A percentile compares a stretch with the other conserved stretches of the same genome.
phyloP scores from a whole-genome alignment of 768 basidiomycete genomes.

The Boletellus ananiceps region DNA sequence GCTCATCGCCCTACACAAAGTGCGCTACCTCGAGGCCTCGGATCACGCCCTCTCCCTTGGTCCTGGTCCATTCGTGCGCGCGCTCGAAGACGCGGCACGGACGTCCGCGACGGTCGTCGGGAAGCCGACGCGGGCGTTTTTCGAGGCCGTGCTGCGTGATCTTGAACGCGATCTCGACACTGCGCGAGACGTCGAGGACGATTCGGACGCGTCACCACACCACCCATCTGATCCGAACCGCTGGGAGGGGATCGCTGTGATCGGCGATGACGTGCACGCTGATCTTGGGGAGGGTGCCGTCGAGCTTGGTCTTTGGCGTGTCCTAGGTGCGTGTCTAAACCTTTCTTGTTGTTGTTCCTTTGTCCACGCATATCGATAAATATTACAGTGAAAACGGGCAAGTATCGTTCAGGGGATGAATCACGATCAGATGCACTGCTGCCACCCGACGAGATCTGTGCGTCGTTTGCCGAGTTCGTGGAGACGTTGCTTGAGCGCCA shows the following conservation, averaged over 20 bases:
- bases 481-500: constrained; percentile 36
- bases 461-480: constrained; percentile 51
- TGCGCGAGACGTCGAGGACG: not conserved
- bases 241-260: constrained; percentile 37
- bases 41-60: constrained; percentile 56
- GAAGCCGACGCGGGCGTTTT: constrained; percentile 59
- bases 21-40: constrained; percentile 45
- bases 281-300: constrained; percentile 62
- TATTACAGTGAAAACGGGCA: constrained; percentile 57
- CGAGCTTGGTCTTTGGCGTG: constrained; percentile 56
- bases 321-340: constrained; percentile 45
- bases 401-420: constrained; percentile 63
- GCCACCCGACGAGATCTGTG: constrained; percentile 51
- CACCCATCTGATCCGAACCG: not conserved
- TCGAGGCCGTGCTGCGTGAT: constrained; percentile 50
- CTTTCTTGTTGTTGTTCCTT: no score
- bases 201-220: not conserved
- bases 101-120: constrained; percentile 53
- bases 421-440: constrained; percentile 25
- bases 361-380: not conserved
- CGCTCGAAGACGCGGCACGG: constrained; percentile 52
- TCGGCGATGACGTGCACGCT: constrained; percentile 63
- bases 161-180: constrained; percentile 26
- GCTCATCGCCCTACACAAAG: constrained; percentile 59
- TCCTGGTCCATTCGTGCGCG: constrained; percentile 65